Conservation (phyloP, 2,329 filamentous ascomycete genomes). For the Paraconiothyrium sp. region DNA sequence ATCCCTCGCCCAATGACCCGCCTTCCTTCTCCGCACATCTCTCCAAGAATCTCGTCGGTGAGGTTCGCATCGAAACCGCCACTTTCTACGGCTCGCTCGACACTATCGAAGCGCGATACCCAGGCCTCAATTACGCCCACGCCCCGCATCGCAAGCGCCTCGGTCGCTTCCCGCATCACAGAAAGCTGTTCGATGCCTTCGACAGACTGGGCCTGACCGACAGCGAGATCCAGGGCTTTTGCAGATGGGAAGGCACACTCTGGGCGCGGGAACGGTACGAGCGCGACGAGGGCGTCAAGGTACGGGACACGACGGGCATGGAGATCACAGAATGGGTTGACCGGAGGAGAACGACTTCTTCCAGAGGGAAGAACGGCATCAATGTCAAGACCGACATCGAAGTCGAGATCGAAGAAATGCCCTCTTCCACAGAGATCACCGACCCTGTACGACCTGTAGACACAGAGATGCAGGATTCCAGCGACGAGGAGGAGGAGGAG, state of each 20-base stretch:
- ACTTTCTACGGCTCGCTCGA: constrained; percentile 82
- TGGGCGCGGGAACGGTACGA: constrained; percentile 86
- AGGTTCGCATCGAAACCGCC: constrained; percentile 81
- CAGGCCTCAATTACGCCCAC: constrained; percentile 80
- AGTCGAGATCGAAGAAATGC: constrained; percentile 50
- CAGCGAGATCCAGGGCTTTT: constrained; percentile 74
- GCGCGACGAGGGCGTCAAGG: constrained; percentile 74
- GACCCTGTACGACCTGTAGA: constrained; percentile 21
- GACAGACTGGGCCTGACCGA: constrained; percentile 74
- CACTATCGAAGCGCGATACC: constrained; percentile 82
- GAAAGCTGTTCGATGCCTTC: constrained; percentile 78
- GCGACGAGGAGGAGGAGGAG: constrained; percentile 49
- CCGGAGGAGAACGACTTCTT: constrained; percentile 31
- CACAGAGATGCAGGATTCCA: constrained; percentile 30
- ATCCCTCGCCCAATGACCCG: constrained; percentile 72
- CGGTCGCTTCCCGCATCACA: constrained; percentile 78
- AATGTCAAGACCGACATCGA: constrained; percentile 56
- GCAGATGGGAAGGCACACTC: constrained; percentile 83
- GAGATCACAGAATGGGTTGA: constrained; percentile 71
- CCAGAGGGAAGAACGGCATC: constrained; percentile 37
- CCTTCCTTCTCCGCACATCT: constrained; percentile 76
- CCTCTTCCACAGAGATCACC: constrained; percentile 19
- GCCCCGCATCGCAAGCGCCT: constrained; percentile 79
- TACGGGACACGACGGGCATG: constrained; percentile 76
- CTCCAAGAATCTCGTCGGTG: constrained; percentile 75